phyloP scores from a whole-genome alignment of 345 rosid species.

The Bruguiera sexangula region DNA sequence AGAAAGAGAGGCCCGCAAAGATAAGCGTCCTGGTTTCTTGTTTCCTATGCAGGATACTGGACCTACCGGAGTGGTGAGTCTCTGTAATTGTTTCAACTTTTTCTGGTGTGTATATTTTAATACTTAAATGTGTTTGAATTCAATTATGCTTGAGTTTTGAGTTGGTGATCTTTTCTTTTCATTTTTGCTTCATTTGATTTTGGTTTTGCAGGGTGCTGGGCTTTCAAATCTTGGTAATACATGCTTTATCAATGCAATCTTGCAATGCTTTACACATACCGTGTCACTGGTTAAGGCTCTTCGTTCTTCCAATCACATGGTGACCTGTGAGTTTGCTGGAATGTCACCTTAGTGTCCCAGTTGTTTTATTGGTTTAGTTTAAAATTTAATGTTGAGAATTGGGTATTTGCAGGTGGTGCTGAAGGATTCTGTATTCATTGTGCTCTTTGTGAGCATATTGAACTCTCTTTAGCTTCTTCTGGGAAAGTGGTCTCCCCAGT shows the following conservation, averaged over 20 bases:
- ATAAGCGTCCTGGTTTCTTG: not conserved
- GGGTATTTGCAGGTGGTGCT: conserved; percentile 42
- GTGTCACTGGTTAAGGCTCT: conserved; percentile 67
- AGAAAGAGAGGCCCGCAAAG: not conserved
- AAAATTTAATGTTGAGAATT: conserved; percentile 14
- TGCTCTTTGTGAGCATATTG: conserved; percentile 49
- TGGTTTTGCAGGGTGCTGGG: conserved; percentile 74
- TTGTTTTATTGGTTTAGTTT: not conserved
- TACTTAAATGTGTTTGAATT: not conserved
- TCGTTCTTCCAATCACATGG: conserved; percentile 33
- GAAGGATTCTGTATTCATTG: conserved; percentile 57
- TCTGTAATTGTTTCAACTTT: not conserved
- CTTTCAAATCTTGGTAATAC: conserved; percentile 81
- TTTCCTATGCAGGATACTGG: not conserved
- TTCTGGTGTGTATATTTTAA: no score
- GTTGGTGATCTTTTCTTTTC: not conserved
- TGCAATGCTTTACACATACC: conserved; percentile 91
- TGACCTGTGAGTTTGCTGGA: conserved; percentile 43
- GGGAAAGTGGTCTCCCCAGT: conserved; percentile 47
- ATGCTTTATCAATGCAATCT: conserved; percentile 76
- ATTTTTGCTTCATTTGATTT: not conserved
- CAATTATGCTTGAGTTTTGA: no score
- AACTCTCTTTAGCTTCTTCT: conserved; percentile 42
- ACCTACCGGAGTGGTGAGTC: conserved; percentile 25
- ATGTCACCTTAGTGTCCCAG: not conserved